Evolutionary conservation across 208 protist genomes (phyloP).

Genomic region (Trypanosoma grayi): DNA sequence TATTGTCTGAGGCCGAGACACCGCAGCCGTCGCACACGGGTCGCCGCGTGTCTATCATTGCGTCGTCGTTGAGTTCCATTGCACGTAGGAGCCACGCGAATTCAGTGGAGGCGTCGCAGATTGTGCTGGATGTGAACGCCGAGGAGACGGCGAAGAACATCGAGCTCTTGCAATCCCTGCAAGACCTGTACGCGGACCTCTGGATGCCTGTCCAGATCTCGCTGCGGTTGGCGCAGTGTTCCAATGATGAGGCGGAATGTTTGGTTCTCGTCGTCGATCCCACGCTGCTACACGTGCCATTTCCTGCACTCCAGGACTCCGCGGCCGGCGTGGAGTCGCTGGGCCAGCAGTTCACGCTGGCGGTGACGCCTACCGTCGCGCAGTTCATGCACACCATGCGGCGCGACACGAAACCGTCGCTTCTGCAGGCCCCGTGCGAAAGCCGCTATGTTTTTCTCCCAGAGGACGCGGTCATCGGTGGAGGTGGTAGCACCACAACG

Average conservation of each 20-base stretch:
- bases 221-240: constrained; percentile 33
- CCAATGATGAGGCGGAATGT: constrained; percentile 46
- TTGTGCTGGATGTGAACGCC: neutral
- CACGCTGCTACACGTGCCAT: constrained; percentile 73
- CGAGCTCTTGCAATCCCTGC: constrained; percentile 36
- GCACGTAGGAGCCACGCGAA: neutral
- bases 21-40: neutral
- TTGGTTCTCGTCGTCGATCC: constrained; percentile 79
- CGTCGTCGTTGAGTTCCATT: constrained; percentile 1
- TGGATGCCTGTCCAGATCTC: constrained; percentile 61
- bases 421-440: constrained; percentile 6
- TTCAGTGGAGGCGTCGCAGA: neutral
- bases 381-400: constrained; percentile 56
- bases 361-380: constrained; percentile 65
- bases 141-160: constrained; percentile 5
- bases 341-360: constrained; percentile 53
- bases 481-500: no score
- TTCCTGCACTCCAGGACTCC: constrained; percentile 45
- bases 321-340: constrained; percentile 25
- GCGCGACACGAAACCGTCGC: constrained; percentile 1
- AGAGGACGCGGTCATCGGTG: constrained; percentile 5
- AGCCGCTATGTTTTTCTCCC: constrained; percentile 30
- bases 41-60: neutral
- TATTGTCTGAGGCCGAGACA: no score
- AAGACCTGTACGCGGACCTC: constrained; percentile 74